phyloP scores from a whole-genome alignment of 2,329 filamentous ascomycete species.

The Apiospora hydei region DNA sequence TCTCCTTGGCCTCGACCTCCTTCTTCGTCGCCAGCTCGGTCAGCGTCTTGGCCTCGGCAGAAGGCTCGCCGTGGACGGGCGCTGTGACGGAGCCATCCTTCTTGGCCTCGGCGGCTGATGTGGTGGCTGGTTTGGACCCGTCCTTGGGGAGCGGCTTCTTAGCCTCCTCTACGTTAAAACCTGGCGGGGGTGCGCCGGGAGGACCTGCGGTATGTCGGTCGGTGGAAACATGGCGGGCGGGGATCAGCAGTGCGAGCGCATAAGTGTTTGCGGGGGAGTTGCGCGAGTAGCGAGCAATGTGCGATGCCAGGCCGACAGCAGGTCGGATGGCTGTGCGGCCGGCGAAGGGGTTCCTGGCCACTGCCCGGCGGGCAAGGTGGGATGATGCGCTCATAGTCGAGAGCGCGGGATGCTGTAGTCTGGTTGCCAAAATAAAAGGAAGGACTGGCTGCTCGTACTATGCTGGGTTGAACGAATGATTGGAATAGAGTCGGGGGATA shows the following conservation, averaged over 20 bases:
- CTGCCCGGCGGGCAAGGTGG: conserved; percentile 61
- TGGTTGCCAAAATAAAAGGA: conserved; percentile 11
- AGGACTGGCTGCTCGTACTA: not conserved
- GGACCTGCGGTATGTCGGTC: conserved; percentile 62
- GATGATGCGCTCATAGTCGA: conserved; percentile 48
- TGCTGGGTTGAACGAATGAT: not conserved
- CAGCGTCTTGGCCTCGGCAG: conserved; percentile 52
- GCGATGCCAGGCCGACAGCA: conserved; percentile 54
- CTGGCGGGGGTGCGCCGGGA: conserved; percentile 77
- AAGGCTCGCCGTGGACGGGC: conserved; percentile 37
- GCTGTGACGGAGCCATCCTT: conserved; percentile 34
- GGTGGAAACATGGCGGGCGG: conserved; percentile 63
- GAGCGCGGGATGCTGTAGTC: conserved; percentile 1
- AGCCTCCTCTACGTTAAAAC: conserved; percentile 89
- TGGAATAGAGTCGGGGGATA: not conserved
- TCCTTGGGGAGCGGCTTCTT: conserved; percentile 81
- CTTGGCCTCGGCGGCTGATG: conserved; percentile 39
- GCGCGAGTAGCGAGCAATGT: conserved; percentile 52
- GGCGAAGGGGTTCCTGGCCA: conserved; percentile 59
- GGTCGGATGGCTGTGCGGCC: conserved; percentile 55
- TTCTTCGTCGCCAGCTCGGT: conserved; percentile 70
- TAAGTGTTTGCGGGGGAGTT: conserved; percentile 54
- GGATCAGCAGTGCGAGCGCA: conserved; percentile 64
- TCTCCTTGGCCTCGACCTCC: conserved; percentile 66
- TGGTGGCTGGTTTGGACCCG: conserved; percentile 41